Evolutionary conservation across 2,329 filamentous ascomycete genomes (phyloP).

Genomic region (Zalaria obscura): DNA sequence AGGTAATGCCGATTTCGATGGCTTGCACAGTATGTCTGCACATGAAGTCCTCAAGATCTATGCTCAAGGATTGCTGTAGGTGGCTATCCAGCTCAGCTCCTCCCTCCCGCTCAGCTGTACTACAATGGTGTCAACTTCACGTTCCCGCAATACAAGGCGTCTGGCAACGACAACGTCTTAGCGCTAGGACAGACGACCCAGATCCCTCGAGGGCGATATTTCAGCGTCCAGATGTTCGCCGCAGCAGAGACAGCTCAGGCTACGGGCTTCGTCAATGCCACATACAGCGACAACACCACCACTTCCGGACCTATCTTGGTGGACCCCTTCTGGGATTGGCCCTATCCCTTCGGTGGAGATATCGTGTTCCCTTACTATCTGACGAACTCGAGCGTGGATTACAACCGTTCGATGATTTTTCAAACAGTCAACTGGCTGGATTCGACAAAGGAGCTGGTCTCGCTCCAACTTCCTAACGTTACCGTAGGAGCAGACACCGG

Average conservation of each 20-base stretch:
- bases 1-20: conserved; percentile 22
- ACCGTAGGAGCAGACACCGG: conserved; percentile 18
- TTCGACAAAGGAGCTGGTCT: conserved; percentile 22
- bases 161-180: conserved; percentile 24
- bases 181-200: conserved; percentile 20
- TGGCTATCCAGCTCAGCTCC: conserved; percentile 23
- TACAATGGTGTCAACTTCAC: conserved; percentile 23
- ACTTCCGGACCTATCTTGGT: conserved; percentile 19
- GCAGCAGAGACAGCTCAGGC: conserved; percentile 24
- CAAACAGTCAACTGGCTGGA: conserved; percentile 26
- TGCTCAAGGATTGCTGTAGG: conserved; percentile 6
- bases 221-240: conserved; percentile 26
- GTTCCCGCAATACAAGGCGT: conserved; percentile 21
- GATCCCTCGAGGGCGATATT: conserved; percentile 19
- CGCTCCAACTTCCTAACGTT: conserved; percentile 22
- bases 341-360: conserved; percentile 26
- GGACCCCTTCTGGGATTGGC: conserved; percentile 25
- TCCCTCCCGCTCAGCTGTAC: conserved; percentile 19
- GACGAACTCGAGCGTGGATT: conserved; percentile 21
- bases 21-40: conserved; percentile 11
- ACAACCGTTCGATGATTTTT: conserved; percentile 26
- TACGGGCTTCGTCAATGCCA: conserved; percentile 22
- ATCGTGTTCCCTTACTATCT: conserved; percentile 24
- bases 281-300: conserved; percentile 23
- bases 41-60: not conserved